Base-by-base conservation (phyloP, 2,329 filamentous ascomycete species). In the Fusarium guadeloupense region DNA sequence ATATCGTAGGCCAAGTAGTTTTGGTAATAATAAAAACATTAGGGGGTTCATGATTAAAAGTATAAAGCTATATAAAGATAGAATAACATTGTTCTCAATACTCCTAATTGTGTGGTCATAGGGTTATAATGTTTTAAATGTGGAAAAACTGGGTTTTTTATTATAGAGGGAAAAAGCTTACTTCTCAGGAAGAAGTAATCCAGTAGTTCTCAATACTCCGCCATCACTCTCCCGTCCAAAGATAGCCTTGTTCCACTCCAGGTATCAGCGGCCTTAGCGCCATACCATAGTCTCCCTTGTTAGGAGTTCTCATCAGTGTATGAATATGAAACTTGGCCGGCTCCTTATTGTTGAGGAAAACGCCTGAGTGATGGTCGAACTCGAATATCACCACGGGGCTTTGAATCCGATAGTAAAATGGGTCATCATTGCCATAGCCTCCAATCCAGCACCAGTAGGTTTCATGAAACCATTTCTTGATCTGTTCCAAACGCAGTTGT, bases 371-470 rank as follows among this genome's bases (percentile, higher is more conserved):
- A 69, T 92, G 89, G 67, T 93, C 91, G 67, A 94, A 91, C 79
- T 94, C 91, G 45, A 89, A 78, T 3, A 93, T 77, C 0, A 92
- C 79, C 0, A 93, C 89, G 0, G 90, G 90, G 62, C 85, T 92
- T 74, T 94, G 90, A 4, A 94, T 83, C 1, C 91, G 82, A 68
- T 88, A 94, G 74, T 93, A 94, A 68, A 91, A 94, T 0, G 90
- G 79, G 71, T 93, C 89, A 0, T 84, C 75, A 45, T 90, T 80
- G 0, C 81, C 85, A 57, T 78, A 90, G 0, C 85, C 86, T 5
- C 91, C 91, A 48, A 93, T 93, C 89, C 91, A 94, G 71, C 83
- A 85, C 70, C 92, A 93, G 69, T 91, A 90, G 6, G 90, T 93
- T 78, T 93, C 89, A n/a, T 76, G 68, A 51, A 89, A 85, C 71